Conservation (phyloP, 2,329 filamentous ascomycete species). For the Bipolaris zeicola region DNA sequence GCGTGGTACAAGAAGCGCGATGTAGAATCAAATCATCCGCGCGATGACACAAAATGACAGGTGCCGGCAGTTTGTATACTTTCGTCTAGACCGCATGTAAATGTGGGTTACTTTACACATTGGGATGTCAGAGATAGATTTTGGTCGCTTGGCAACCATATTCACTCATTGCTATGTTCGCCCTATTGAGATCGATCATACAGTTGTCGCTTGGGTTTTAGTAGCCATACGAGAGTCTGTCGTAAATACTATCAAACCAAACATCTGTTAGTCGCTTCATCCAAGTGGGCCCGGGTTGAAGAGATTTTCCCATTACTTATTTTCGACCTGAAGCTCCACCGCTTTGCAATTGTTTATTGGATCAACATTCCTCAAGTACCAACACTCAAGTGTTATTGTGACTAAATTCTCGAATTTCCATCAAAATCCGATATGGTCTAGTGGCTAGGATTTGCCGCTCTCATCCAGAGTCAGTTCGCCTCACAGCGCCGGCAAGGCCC, state of each 20-base stretch:
- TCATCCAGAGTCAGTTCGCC: constrained; percentile 17
- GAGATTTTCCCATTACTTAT: too few species aligned
- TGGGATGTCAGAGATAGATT: background rate
- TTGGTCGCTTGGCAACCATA: background rate
- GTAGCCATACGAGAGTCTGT: background rate
- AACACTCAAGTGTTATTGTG: too few species aligned
- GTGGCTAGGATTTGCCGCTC: constrained; percentile 25
- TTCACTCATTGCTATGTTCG: background rate
- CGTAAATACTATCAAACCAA: background rate
- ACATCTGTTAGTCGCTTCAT: too few species aligned
- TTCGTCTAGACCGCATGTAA: background rate
- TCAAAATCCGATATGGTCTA: constrained; percentile 4
- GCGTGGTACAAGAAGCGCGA: constrained; percentile 31
- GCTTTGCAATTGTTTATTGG: too few species aligned
- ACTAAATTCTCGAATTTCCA: too few species aligned
- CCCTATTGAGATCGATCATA: background rate
- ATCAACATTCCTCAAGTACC: too few species aligned
- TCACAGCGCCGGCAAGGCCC: constrained; percentile 22
- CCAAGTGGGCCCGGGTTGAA: too few species aligned
- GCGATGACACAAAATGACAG: background rate
- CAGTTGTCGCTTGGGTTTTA: background rate
- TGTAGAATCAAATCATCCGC: background rate
- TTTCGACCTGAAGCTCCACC: background rate
- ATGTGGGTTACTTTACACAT: background rate
- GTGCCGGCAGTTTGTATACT: background rate